Evolutionary conservation across 371 early-diverging fungal species (phyloP), one percentile per base, ranked within the genome.

Genomic region (Mucor lusitanicus): DNA sequence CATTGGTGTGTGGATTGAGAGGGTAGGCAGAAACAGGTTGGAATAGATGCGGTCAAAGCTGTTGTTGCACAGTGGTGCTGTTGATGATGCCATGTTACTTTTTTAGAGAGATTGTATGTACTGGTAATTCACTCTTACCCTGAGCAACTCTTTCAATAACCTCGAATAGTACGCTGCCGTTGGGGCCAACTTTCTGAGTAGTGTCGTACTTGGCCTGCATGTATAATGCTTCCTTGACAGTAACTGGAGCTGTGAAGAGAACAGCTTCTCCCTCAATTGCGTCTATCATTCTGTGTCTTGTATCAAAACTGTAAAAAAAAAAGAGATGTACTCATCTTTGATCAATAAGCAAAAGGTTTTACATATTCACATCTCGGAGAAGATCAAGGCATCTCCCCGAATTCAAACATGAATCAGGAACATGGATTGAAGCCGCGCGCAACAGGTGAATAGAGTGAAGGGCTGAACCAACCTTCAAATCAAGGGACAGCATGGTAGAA

Each of bases 141-240:
- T 83, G 79, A 17, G 79, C 70, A 19, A 83, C 77, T 57, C 83
- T 70, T 27, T 83, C 83, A 27, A 83, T 35, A 0, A 74, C 77
- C 68, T 83, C 83, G 65, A 83, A 83, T 6, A 79, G 72, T 25
- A 70, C 64, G 6, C 61, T 64, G 15, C 73, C 76, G 9, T 8
- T 30, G 85, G 84, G 25, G 88, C 93, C 57, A 19, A 73, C 74
- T 55, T 74, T 73, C 11, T 69, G 64, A 61, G 75, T 65, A 28
- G 71, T 69, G 15, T 69, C 44, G 8, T 68, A 44, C 50, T 75
- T 72, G 17, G 67, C 60, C 59, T 74, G 60, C 19, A 72, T 6
- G 58, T 76, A 70, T 17, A 58, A 28, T 3, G 62, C 53, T 56
- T 79, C 78, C 61, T 82, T 73, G n/a, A 76, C 72, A 1, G 73